These are phyloP conservation scores for Hibiscus syriacus DNA, from an alignment of 345 rosid genomes.

Conservation along the genomic window DNA sequence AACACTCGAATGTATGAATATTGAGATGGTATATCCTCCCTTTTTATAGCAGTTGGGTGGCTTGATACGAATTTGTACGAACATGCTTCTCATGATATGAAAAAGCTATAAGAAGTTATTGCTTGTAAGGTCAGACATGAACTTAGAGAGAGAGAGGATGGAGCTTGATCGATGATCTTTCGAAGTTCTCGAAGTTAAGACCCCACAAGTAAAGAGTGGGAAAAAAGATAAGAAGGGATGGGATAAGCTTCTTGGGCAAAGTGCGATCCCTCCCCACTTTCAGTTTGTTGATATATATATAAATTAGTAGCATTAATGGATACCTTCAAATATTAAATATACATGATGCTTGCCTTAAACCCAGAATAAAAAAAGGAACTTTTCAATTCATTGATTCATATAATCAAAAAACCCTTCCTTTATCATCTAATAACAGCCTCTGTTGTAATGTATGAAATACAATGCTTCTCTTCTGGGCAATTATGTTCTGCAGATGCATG, in stretches of 20 bases:
- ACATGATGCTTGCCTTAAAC: constrained; percentile 13
- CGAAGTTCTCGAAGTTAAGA: constrained; percentile 33
- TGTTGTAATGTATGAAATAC: neutral
- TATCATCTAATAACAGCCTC: neutral
- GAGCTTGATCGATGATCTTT: constrained; percentile 30
- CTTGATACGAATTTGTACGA: constrained; percentile 61
- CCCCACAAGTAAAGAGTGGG: no score
- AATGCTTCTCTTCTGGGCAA: neutral
- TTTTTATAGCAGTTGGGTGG: constrained; percentile 10
- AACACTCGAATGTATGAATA: neutral
- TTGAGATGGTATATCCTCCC: constrained; percentile 12
- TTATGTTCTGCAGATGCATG: constrained; percentile 10
- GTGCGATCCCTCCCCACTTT: constrained; percentile 46
- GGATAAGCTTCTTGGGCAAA: constrained; percentile 61
- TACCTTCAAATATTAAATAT: constrained; percentile 21
- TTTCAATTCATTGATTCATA: neutral
- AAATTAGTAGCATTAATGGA: no score
- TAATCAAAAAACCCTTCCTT: neutral
- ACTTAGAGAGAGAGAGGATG: constrained; percentile 9
- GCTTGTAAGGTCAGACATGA: neutral
- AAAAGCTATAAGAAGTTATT: constrained; percentile 1
- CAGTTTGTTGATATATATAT: no score
- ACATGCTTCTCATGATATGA: constrained; percentile 19
- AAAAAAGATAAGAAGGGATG: no score
- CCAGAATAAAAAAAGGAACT: neutral